These are phyloP conservation scores for Scolecobasidium constrictum DNA, from an alignment of 2,329 filamentous ascomycete genomes.

Conservation along the genomic window DNA sequence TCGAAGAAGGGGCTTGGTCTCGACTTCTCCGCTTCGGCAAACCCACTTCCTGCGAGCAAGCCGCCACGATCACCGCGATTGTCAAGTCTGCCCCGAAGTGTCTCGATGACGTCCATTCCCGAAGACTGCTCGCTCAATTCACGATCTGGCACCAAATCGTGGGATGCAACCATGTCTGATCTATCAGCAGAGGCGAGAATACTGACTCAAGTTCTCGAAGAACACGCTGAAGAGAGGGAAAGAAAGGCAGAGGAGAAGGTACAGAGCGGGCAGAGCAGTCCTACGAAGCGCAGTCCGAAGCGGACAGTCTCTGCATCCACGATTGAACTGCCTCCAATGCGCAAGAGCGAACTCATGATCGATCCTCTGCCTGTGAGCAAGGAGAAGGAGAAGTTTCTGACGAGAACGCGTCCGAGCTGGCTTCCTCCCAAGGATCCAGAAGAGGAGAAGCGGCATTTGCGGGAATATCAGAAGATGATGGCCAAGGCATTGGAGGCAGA, in stretches of 20 bases:
- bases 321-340: conserved; percentile 51
- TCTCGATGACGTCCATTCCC: conserved; percentile 7
- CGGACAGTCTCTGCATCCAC: conserved; percentile 40
- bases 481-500: conserved; percentile 45
- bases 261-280: conserved; percentile 29
- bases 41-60: background rate
- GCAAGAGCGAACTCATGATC: conserved; percentile 69
- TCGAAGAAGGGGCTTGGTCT: conserved; percentile 2
- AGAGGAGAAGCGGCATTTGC: conserved; percentile 83
- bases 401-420: conserved; percentile 69
- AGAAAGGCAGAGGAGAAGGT: conserved; percentile 40
- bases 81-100: conserved; percentile 14
- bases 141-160: conserved; percentile 43
- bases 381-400: conserved; percentile 76
- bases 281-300: conserved; percentile 24
- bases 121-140: conserved; percentile 3
- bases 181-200: conserved; percentile 63
- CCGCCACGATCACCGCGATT: conserved; percentile 14
- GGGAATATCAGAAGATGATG: conserved; percentile 80
- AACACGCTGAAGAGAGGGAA: conserved; percentile 56
- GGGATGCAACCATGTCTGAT: conserved; percentile 58
- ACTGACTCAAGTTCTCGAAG: conserved; percentile 70
- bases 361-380: conserved; percentile 75
- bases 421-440: conserved; percentile 77
- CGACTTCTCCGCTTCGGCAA: conserved; percentile 11